These are phyloP conservation scores for Scopulariopsis brevicaulis DNA, from an alignment of 2,329 filamentous ascomycete species.

Conservation along the genomic window DNA sequence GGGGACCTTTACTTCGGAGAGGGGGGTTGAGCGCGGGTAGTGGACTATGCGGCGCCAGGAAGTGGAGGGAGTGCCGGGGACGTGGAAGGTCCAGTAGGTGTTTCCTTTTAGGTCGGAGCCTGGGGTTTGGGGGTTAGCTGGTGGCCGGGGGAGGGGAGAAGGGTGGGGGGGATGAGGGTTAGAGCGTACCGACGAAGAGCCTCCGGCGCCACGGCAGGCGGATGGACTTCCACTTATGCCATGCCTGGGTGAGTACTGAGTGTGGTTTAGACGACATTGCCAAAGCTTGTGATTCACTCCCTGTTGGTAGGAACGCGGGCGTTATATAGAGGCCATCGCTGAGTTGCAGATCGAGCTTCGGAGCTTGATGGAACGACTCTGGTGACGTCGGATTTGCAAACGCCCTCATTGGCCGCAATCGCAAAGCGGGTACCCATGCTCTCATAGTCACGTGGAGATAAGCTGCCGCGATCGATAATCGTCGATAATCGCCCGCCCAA, in stretches of 20 bases:
- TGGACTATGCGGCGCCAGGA: constrained; percentile 50
- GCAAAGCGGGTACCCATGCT: too few species aligned
- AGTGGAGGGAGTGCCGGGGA: constrained; percentile 18
- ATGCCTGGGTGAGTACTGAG: constrained; percentile 22
- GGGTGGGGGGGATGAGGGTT: background rate
- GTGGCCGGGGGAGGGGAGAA: background rate
- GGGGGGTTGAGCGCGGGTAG: constrained; percentile 41
- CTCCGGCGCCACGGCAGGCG: constrained; percentile 52
- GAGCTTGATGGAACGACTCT: background rate
- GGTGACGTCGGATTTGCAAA: background rate
- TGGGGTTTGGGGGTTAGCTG: constrained; percentile 14
- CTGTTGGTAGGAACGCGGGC: background rate
- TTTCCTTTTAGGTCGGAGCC: constrained; percentile 55
- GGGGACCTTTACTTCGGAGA: constrained; percentile 42
- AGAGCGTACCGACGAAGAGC: constrained; percentile 44
- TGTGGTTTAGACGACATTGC: constrained; percentile 6
- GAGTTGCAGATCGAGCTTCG: background rate
- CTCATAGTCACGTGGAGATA: background rate
- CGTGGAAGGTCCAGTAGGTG: constrained; percentile 57
- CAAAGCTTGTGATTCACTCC: background rate
- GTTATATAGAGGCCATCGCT: background rate
- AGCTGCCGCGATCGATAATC: background rate
- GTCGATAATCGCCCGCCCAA: background rate
- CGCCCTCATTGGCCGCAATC: background rate
- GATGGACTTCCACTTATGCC: constrained; percentile 52